Percentiles rank a stretch among this genome's conserved stretches.
phyloP scores from a whole-genome alignment of 106 monocot species.

The Platanthera guangdongensis region DNA sequence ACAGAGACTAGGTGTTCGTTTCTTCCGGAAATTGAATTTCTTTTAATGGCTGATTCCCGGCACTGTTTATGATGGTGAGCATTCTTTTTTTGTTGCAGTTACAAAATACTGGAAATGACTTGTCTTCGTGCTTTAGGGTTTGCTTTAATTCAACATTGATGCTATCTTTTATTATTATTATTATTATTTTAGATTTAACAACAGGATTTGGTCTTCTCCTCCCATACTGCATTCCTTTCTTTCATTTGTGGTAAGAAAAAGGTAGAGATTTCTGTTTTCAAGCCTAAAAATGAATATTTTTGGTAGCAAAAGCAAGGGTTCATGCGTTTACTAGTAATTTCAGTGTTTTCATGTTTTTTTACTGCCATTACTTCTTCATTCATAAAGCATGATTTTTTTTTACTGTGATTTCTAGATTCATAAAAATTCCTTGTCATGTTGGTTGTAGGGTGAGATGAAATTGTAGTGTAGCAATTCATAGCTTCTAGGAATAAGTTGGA shows the following conservation, averaged over 20 bases:
- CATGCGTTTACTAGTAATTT: background rate
- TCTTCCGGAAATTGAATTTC: no score
- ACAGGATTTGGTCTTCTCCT: background rate
- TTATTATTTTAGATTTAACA: background rate
- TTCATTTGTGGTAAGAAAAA: background rate
- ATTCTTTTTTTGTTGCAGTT: no score
- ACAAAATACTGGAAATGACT: no score
- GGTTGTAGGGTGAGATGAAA: background rate
- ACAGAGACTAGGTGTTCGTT: no score
- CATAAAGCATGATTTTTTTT: slow-evolving; percentile 6
- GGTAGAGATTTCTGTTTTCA: background rate
- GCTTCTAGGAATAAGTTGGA: slow-evolving; percentile 3
- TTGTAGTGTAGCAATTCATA: background rate
- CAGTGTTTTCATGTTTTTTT: background rate
- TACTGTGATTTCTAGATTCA: background rate
- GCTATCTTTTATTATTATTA: background rate
- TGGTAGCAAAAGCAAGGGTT: background rate
- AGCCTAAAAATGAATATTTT: background rate
- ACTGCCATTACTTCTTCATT: background rate
- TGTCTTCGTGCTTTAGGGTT: no score
- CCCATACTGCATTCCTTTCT: background rate
- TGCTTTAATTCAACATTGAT: no score
- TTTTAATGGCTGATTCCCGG: no score
- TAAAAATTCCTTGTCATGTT: background rate
- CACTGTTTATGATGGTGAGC: no score